Conservation (phyloP, 2,329 filamentous ascomycete species). For the Colletotrichum nymphaeae region DNA sequence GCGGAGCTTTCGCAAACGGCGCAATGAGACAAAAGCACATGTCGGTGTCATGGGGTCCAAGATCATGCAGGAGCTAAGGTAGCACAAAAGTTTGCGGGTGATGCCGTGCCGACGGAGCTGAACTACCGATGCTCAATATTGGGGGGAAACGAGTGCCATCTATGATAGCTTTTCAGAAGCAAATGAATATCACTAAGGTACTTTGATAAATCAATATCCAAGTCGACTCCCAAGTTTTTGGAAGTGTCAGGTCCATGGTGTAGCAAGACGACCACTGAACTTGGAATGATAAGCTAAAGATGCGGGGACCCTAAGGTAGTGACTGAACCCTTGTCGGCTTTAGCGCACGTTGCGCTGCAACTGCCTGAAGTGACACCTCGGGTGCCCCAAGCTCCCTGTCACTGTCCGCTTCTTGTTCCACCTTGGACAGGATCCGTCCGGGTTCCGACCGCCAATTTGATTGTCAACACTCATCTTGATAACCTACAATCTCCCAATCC, state of each 20-base stretch:
- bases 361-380: constrained; percentile 13
- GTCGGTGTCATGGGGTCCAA: constrained; percentile 19
- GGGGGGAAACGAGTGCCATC: not conserved
- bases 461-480: not conserved
- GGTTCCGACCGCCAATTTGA: constrained; percentile 19
- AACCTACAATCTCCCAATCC: not conserved
- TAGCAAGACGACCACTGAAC: not conserved
- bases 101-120: not conserved
- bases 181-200: not conserved
- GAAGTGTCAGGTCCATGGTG: not conserved
- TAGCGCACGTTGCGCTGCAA: constrained; percentile 12
- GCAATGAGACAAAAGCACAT: constrained; percentile 11
- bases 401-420: not conserved
- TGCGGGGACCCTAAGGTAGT: constrained; percentile 6
- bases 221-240: not conserved
- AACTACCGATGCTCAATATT: too few relatives aligned
- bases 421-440: constrained; percentile 17
- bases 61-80: constrained; percentile 7
- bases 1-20: not conserved
- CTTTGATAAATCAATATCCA: not conserved
- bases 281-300: too few relatives aligned
- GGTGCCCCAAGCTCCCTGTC: constrained; percentile 26
- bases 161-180: not conserved
- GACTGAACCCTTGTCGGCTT: constrained; percentile 15
- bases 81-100: constrained; percentile 17